Evolutionary conservation across 345 rosid genomes (phyloP), one percentile per base, ranked within the genome.

Genomic region (Euphorbia pulcherrima): DNA sequence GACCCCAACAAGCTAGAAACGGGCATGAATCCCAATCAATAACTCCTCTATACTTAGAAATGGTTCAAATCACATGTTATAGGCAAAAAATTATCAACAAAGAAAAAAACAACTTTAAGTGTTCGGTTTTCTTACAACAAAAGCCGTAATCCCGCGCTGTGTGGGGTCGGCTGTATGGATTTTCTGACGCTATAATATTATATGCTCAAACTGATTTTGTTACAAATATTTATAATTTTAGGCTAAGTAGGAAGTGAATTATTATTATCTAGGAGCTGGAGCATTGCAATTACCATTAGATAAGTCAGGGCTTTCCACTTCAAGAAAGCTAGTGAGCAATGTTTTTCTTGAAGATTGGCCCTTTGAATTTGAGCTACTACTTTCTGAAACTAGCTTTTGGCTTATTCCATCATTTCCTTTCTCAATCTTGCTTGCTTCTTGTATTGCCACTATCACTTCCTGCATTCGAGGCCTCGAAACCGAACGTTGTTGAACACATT

Each of bases 341-440:
- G 99, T 92, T 71, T 91, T 95, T 64, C 96, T 79, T 6, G 97
- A 78, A 78, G 90, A 86, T 58, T 87, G 93, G 12, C 79, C 96
- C 68, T 68, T 88, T 28, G 87, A 85, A 53, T 67, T 20, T 33
- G 37, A 33, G 8, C 66, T n/a, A 73, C 83, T 60, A 28, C 82
- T 68, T 7, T 83, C 50, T 14, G 50, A 44, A 1, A 44, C 60
- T 6, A 80, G 65, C 65, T 77, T 89, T 35, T 79, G 69, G 65
- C 63, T 65, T n/a, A n/a, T n/a, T 16, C 71, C 79, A 0, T 84
- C 86, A 12, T 56, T 46, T 40, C 84, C 96, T 72, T 69, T 86
- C 64, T 90, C 97, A 9, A 88, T 95, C 81, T 85, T 88, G 70
- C 74, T 82, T 1, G 99, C 97, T 47, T 95, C 97, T 70, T 92